Conservation (phyloP, 2,329 filamentous ascomycete genomes). For the Fusarium sp. region DNA sequence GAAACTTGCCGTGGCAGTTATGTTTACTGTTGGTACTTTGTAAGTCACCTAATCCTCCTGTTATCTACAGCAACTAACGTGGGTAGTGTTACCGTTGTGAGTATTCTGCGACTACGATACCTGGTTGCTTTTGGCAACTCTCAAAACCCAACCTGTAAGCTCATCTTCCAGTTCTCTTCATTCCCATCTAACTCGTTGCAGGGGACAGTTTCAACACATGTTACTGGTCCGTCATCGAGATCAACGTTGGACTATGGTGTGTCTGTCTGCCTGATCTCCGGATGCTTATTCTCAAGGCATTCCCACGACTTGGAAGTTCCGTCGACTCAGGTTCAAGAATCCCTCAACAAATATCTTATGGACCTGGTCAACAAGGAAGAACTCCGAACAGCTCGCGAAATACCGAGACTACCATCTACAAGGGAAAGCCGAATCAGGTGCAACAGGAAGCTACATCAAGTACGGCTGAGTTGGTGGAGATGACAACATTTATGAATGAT, state of each 20-base stretch:
- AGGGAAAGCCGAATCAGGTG: background rate
- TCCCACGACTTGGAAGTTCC: background rate
- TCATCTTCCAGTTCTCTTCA: accelerated
- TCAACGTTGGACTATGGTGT: background rate
- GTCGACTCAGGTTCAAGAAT: background rate
- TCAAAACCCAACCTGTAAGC: conserved; percentile 20
- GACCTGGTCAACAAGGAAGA: background rate
- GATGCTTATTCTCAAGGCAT: background rate
- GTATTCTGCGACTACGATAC: conserved; percentile 8
- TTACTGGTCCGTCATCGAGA: conserved; percentile 9
- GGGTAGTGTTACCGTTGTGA: conserved; percentile 5
- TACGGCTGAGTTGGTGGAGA: conserved; percentile 9
- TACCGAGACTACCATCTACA: background rate
- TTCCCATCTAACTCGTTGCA: background rate
- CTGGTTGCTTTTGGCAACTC: conserved; percentile 11
- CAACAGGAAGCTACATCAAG: background rate
- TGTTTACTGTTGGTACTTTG: conserved; percentile 19
- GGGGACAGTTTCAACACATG: conserved; percentile 8
- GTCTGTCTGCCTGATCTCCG: conserved; percentile 7
- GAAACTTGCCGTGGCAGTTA: conserved; percentile 4
- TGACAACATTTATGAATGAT: conserved; percentile 3
- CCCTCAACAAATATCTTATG: background rate
- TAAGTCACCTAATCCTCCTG: accelerated
- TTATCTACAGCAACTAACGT: background rate
- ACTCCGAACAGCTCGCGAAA: background rate